phyloP scores from a whole-genome alignment of 2,329 filamentous ascomycete genomes.

The Samsoniella hepiali region DNA sequence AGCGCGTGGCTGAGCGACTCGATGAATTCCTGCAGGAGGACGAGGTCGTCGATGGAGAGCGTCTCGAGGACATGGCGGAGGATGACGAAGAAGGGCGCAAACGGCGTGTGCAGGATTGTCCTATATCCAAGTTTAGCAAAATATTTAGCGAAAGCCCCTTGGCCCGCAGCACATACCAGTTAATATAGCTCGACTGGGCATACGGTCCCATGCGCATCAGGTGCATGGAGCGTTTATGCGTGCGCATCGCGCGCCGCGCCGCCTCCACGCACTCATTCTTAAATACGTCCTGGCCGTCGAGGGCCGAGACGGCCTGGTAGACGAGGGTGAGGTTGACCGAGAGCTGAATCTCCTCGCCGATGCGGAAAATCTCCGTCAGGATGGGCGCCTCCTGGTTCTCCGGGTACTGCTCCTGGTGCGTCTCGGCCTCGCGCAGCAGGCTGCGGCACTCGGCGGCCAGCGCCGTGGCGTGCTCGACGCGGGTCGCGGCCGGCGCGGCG shows the following conservation, averaged over 20 bases:
- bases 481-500: constrained; percentile 35
- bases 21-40: constrained; percentile 54
- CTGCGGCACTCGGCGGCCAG: constrained; percentile 38
- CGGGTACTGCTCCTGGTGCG: constrained; percentile 34
- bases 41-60: constrained; percentile 49
- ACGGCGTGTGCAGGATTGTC: constrained; percentile 54
- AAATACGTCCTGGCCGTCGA: constrained; percentile 41
- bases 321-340: constrained; percentile 49
- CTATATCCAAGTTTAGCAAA: constrained; percentile 28
- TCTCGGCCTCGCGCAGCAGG: constrained; percentile 34
- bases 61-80: constrained; percentile 58
- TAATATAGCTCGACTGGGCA: constrained; percentile 47
- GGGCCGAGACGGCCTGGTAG: constrained; percentile 50
- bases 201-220: constrained; percentile 38
- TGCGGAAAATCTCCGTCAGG: constrained; percentile 43
- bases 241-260: constrained; percentile 46
- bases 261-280: constrained; percentile 47
- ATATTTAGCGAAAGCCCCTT: too few species aligned
- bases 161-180: constrained; percentile 42
- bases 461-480: constrained; percentile 38
- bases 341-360: constrained; percentile 47
- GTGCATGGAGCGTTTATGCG: constrained; percentile 45
- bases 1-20: constrained; percentile 50
- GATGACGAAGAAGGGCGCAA: constrained; percentile 57
- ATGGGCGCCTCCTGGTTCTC: constrained; percentile 38